Evolutionary conservation across 805 yeast species (phyloP), one percentile per base, ranked within the genome.

Genomic region (Schizosaccharomyces cryophilus): DNA sequence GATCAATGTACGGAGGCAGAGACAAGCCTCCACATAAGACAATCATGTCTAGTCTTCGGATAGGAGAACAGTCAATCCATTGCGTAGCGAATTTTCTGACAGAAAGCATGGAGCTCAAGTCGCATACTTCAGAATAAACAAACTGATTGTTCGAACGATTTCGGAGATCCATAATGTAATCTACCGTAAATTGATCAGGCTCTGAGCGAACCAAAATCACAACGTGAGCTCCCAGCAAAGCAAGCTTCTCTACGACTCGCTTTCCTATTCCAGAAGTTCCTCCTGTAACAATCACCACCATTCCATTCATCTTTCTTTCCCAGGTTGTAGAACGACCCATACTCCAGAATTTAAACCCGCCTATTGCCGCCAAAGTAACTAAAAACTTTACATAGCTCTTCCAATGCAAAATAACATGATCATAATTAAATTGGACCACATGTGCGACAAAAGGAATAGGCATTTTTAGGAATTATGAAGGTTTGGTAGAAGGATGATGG

Each of bases 231-330:
- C 98, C 98, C 60, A 80, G 72, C 0, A 65, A 61, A 0, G 96
- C 96, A 66, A 93, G 69, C 40, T 88, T 88, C 45, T 76, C 74
- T 0, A 80, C 93, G 3, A 85, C 77, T 3, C 80, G 78, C 0
- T 90, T 84, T 0, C 98, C 98, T 63, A 87, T 69, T 0, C 97
- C 96, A 0, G 94, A 78, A 0, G 97, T 90, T 1, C 95, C 98
- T n/a, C 98, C 98, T 17, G 75, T 74, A 9, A 72, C 62, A 60
- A 72, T 61, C 38, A 73, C 70, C 4, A 89, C 97, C 67, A 82
- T 81, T 1, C 97, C 96, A 68, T 93, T 95, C 69, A 90, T 72
- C 65, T 88, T 89, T 63, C 96, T 77, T 64, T 87, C 95, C 95
- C 96, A 90, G 0, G 88, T 85, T 71, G 90, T 93, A 24, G 78